Evolutionary conservation across 208 protist genomes (phyloP).

Genomic region (Tetramitus jugosus): DNA sequence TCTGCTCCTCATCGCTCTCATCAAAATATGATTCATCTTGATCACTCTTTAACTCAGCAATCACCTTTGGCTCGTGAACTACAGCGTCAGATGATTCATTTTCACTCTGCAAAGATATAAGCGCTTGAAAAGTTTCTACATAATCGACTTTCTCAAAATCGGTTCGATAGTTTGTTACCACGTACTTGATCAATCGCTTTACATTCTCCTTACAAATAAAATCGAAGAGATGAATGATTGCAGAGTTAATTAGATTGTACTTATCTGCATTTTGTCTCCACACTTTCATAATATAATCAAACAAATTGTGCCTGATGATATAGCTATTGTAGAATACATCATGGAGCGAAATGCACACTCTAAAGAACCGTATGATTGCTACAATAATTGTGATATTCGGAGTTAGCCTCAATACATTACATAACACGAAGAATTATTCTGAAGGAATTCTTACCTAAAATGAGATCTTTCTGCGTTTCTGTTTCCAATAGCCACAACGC

Average conservation of each 20-base stretch:
- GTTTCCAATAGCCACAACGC: background rate
- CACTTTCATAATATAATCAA: background rate
- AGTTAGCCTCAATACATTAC: too few species aligned
- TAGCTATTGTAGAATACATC: background rate
- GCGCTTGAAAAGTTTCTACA: constrained; percentile 18
- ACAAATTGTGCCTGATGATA: background rate
- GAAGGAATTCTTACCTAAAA: too few species aligned
- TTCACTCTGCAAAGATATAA: background rate
- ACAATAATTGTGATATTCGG: too few species aligned
- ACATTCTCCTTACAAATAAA: background rate
- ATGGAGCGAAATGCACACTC: background rate
- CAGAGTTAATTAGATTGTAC: constrained; percentile 13
- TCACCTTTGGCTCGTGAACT: background rate
- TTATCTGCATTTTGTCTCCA: background rate
- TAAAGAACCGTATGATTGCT: constrained; percentile 1
- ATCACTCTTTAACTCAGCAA: background rate
- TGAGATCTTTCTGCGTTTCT: background rate
- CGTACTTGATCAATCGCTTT: background rate
- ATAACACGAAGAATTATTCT: too few species aligned
- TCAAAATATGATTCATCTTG: background rate
- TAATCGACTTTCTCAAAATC: constrained; percentile 5
- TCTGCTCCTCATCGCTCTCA: background rate
- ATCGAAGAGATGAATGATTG: constrained; percentile 15
- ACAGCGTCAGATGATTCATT: background rate
- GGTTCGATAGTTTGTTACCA: background rate